Percentiles rank a stretch among this genome's conserved stretches.
phyloP scores from a whole-genome alignment of 2,329 filamentous ascomycete genomes.

The Arthrobotrys sphaeroides region DNA sequence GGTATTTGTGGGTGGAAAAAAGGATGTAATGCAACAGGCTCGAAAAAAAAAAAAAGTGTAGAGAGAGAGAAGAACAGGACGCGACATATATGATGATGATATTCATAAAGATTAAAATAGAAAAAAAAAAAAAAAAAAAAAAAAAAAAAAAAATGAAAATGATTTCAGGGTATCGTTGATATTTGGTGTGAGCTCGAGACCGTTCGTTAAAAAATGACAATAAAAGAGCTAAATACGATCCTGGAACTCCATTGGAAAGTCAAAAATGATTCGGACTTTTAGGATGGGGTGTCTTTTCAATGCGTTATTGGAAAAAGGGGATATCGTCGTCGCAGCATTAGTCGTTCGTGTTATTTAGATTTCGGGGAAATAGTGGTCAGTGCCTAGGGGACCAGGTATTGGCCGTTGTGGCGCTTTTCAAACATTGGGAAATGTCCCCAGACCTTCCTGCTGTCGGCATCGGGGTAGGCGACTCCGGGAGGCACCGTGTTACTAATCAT shows the following conservation, averaged over 20 bases:
- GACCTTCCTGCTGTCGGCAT: slow-evolving; percentile 45
- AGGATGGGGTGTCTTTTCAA: slow-evolving; percentile 34
- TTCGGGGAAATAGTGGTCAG: neutral
- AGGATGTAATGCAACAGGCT: slow-evolving; percentile 29
- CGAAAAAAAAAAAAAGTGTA: slow-evolving; percentile 14
- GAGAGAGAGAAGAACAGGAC: slow-evolving; percentile 1
- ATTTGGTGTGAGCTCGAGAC: slow-evolving; percentile 35
- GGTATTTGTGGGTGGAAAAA: neutral
- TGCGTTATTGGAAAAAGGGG: slow-evolving; percentile 12
- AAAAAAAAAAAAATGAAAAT: slow-evolving; percentile 34
- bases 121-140: too few species aligned
- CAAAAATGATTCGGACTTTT: slow-evolving; percentile 53
- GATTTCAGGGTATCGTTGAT: slow-evolving; percentile 52
- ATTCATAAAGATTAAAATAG: too few species aligned
- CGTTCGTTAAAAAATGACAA: slow-evolving; percentile 30
- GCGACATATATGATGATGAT: neutral
- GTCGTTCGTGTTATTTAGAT: neutral
- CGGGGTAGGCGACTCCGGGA: slow-evolving; percentile 41
- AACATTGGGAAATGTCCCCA: slow-evolving; percentile 51
- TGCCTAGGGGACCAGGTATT: slow-evolving; percentile 42
- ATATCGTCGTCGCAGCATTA: slow-evolving; percentile 19
- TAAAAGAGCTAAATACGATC: slow-evolving; percentile 46
- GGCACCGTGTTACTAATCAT: slow-evolving; percentile 52
- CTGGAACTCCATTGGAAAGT: slow-evolving; percentile 47
- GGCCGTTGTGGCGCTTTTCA: slow-evolving; percentile 47